Evolutionary conservation across 2,329 filamentous ascomycete genomes (phyloP), one percentile per base, ranked within the genome.

Genomic region (Talaromyces sp.): DNA sequence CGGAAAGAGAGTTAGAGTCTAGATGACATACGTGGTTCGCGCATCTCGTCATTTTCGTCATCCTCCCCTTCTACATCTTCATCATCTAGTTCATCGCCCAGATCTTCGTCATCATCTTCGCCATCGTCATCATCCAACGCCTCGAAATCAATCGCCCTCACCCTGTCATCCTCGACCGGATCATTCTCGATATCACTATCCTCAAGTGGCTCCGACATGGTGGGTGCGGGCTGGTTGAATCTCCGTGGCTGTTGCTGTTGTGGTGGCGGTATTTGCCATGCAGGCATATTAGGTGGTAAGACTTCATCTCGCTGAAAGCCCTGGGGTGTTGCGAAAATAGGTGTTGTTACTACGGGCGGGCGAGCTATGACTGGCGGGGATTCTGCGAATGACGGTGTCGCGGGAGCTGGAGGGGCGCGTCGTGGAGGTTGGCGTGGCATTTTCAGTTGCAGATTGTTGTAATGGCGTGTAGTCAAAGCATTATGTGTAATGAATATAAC

Each of bases 41-140:
- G 71, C 71, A 77, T 76, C 22, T 66, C 67, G 31, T 64, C 66
- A 57, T 71, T 68, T 37, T 66, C 67, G 8, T 66, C 69, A 1
- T 70, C 70, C 1, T 70, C 70, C 16, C 66, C 68, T 11, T 70
- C 68, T 3, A 67, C 70, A 4, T 68, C 69, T 19, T 66, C 62
- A 1, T 67, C 68, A 10, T 67, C 64, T 9, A 62, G 62, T 45
- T 75, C 70, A 59, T 76, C 74, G 62, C 76, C 75, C 39, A 65
- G 59, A 33, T 68, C 70, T 56, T 75, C 73, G 63, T 76, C 70
- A 59, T 75, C 74, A 62, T 76, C 75, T 24, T 71, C 73, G 33
- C 71, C 73, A 6, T 62, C 65, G 59, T 68, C 69, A 14, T 68
- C 68, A 8, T 68, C 65, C n/a, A 65, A n/a, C 5, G 66, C 68